phyloP scores from a whole-genome alignment of 192 early-diverging fungal genomes.

The Geosiphon pyriformis region DNA sequence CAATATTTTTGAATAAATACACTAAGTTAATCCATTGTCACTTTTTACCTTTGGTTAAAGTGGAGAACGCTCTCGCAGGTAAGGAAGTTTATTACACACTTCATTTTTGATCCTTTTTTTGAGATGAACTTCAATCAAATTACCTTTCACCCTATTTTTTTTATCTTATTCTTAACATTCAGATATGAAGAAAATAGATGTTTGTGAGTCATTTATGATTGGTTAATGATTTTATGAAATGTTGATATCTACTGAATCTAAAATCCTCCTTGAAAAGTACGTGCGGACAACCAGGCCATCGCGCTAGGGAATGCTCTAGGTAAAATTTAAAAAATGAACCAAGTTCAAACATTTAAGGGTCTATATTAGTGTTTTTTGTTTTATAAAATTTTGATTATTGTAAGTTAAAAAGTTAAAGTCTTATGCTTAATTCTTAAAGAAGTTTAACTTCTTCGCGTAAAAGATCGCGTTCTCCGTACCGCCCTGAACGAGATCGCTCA shows the following conservation, averaged over 20 bases:
- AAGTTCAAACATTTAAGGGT: too few species aligned
- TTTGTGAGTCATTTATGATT: constrained; percentile 5
- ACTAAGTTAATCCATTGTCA: not conserved
- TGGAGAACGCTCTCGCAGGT: constrained; percentile 19
- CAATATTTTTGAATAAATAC: not conserved
- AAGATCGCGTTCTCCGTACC: constrained; percentile 2
- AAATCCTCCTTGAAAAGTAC: not conserved
- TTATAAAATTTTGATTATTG: not conserved
- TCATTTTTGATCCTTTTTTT: not conserved
- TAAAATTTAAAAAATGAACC: too few species aligned
- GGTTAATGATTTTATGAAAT: not conserved
- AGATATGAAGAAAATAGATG: constrained; percentile 22
- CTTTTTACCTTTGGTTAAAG: not conserved
- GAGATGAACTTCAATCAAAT: too few species aligned
- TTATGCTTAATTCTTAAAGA: not conserved
- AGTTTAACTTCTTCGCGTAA: not conserved
- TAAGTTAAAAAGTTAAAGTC: not conserved
- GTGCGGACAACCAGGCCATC: constrained; percentile 2
- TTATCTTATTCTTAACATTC: not conserved
- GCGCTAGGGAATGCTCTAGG: not conserved
- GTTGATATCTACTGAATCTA: not conserved
- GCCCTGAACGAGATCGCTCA: not conserved
- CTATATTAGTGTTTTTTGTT: too few species aligned
- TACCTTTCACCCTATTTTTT: too few species aligned
- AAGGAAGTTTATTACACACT: not conserved